Evolutionary conservation across 768 basidiomycete species (phyloP).

Genomic region (Hydnum rufescens): DNA sequence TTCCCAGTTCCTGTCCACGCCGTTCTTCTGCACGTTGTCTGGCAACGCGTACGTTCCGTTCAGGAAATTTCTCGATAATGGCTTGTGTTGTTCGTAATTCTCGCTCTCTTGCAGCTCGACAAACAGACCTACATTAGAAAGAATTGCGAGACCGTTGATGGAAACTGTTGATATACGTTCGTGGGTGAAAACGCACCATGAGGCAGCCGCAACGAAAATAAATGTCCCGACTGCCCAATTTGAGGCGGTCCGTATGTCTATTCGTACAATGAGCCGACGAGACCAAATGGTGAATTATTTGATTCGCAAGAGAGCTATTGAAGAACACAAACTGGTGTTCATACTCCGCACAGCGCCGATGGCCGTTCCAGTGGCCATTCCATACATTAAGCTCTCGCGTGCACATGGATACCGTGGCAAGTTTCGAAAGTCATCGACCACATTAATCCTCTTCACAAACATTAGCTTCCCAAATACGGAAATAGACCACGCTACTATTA

Average conservation of each 20-base stretch:
- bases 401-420: slow-evolving; percentile 60
- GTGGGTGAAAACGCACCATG: slow-evolving; percentile 32
- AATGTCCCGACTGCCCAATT: slow-evolving; percentile 71
- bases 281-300: not conserved
- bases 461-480: too few relatives aligned
- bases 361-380: slow-evolving; percentile 62
- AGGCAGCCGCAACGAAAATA: slow-evolving; percentile 40
- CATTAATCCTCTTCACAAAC: too few relatives aligned
- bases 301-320: not conserved
- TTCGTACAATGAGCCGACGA: not conserved
- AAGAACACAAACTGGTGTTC: slow-evolving; percentile 30
- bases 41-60: slow-evolving; percentile 9
- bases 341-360: slow-evolving; percentile 57
- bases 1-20: not conserved
- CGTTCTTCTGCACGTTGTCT: slow-evolving; percentile 8
- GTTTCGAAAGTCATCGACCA: slow-evolving; percentile 35
- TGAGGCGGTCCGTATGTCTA: slow-evolving; percentile 45
- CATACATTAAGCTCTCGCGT: slow-evolving; percentile 50
- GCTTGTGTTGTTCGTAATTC: slow-evolving; percentile 9
- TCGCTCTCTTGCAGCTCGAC: slow-evolving; percentile 7
- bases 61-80: slow-evolving; percentile 10
- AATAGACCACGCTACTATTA: too few relatives aligned
- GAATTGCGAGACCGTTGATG: not conserved
- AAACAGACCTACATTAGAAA: slow-evolving; percentile 9
- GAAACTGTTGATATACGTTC: not conserved